Evolutionary conservation across 1,284 basidiomycete species (phyloP).

Genomic region (Calocybe gambosa): DNA sequence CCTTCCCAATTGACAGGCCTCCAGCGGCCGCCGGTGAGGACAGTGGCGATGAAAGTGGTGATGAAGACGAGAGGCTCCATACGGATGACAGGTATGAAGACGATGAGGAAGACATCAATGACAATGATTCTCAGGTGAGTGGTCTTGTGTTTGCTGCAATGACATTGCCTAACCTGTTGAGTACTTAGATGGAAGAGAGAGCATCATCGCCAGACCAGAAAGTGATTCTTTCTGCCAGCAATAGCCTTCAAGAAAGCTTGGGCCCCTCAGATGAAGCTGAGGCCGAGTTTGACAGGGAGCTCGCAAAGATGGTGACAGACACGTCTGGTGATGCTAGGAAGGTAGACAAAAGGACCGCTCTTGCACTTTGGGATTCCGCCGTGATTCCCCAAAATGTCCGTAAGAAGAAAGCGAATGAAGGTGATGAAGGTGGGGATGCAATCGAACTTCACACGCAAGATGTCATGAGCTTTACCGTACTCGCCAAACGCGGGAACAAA

Average conservation of each 20-base stretch:
- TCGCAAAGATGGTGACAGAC: constrained; percentile 92
- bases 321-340: constrained; percentile 78
- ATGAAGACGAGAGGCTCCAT: constrained; percentile 50
- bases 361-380: constrained; percentile 83
- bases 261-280: constrained; percentile 85
- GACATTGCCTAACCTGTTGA: constrained; percentile 9
- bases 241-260: constrained; percentile 52
- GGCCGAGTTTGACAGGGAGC: constrained; percentile 90
- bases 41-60: constrained; percentile 68
- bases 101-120: constrained; percentile 37
- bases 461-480: constrained; percentile 89
- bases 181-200: constrained; percentile 51
- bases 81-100: constrained; percentile 52
- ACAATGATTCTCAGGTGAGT: constrained; percentile 49
- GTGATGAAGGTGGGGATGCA: constrained; percentile 43
- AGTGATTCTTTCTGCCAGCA: constrained; percentile 54
- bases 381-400: constrained; percentile 60
- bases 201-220: constrained; percentile 73
- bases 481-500: constrained; percentile 93
- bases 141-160: neutral
- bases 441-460: constrained; percentile 31
- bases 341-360: constrained; percentile 77
- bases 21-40: constrained; percentile 34
- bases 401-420: constrained; percentile 54
- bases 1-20: neutral